These are phyloP conservation scores for Ceratocystis albifundus DNA, from an alignment of 2,329 filamentous ascomycete genomes.

Conservation along the genomic window DNA sequence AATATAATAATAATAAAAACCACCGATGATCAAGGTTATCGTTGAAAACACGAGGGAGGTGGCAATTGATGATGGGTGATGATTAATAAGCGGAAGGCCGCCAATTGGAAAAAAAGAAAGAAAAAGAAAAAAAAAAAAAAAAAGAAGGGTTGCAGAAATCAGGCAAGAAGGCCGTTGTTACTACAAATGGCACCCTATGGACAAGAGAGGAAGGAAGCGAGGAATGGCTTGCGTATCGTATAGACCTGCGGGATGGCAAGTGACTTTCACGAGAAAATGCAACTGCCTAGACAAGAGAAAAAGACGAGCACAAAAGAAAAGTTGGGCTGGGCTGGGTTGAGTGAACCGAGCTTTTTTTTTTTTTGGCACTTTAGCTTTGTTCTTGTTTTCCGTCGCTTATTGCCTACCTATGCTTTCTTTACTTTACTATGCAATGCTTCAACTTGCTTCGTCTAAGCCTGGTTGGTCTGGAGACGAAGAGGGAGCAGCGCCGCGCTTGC, in stretches of 20 bases:
- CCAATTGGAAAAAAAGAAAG: not conserved
- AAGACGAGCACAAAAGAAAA: not conserved
- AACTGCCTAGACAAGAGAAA: not conserved
- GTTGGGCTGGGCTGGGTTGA: too few relatives aligned
- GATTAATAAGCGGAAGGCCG: slow-evolving; percentile 5
- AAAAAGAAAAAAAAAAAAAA: too few relatives aligned
- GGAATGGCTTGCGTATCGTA: not conserved
- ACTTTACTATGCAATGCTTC: too few relatives aligned
- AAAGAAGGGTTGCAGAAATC: too few relatives aligned
- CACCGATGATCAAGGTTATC: not conserved
- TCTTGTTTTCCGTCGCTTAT: not conserved
- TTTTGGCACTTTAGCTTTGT: not conserved
- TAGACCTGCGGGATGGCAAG: not conserved
- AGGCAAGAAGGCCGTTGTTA: too few relatives aligned
- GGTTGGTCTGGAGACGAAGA: slow-evolving; percentile 9
- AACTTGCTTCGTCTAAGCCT: not conserved
- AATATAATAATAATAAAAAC: too few relatives aligned
- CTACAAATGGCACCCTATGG: too few relatives aligned
- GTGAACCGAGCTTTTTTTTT: not conserved
- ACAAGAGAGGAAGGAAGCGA: not conserved
- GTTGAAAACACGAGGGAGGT: not conserved
- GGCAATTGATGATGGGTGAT: slow-evolving; percentile 5
- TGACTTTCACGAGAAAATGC: slow-evolving; percentile 4
- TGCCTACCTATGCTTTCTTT: too few relatives aligned
- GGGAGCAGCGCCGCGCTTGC: slow-evolving; percentile 11